These are phyloP conservation scores for Diaporthe destruens DNA, from an alignment of 2,329 filamentous ascomycete genomes.

Conservation along the genomic window DNA sequence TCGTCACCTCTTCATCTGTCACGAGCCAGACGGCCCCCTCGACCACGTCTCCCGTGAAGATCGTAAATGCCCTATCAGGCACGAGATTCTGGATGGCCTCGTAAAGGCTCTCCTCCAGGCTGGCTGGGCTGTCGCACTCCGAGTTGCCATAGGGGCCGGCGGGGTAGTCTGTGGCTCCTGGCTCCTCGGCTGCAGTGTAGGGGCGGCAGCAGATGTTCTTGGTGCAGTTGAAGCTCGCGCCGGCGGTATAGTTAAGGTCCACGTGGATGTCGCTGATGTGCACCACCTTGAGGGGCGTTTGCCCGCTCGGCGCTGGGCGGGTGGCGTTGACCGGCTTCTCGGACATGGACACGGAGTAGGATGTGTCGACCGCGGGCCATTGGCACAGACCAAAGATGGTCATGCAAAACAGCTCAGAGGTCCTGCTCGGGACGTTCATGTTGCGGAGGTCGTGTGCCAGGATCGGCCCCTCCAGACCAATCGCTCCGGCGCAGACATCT, in stretches of 20 bases:
- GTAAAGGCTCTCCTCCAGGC: conserved; percentile 68
- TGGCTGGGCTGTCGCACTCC: conserved; percentile 64
- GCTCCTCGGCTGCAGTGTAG: conserved; percentile 60
- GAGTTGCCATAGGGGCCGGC: conserved; percentile 66
- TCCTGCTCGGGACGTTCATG: conserved; percentile 61
- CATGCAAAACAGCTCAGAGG: conserved; percentile 64
- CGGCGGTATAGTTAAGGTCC: conserved; percentile 66
- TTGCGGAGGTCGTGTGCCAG: conserved; percentile 62
- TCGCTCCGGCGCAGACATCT: conserved; percentile 67
- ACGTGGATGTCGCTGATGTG: conserved; percentile 73
- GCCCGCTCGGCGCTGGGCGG: conserved; percentile 57
- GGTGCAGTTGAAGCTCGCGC: conserved; percentile 66
- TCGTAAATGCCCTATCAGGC: conserved; percentile 63
- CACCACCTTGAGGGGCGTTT: conserved; percentile 64
- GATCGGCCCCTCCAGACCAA: conserved; percentile 65
- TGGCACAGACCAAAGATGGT: conserved; percentile 66
- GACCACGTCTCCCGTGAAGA: conserved; percentile 72
- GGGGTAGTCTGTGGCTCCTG: conserved; percentile 61
- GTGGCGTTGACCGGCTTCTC: conserved; percentile 51
- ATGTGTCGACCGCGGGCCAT: conserved; percentile 59
- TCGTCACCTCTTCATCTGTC: conserved; percentile 47
- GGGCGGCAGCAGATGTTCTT: conserved; percentile 71
- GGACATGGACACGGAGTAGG: conserved; percentile 59
- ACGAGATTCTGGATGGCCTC: conserved; percentile 60
- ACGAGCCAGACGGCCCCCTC: conserved; percentile 66